A percentile compares a stretch with the other conserved stretches of the same genome.
Conservation (phyloP, 2,329 filamentous ascomycete species). For the Aspergillus nomiae region DNA sequence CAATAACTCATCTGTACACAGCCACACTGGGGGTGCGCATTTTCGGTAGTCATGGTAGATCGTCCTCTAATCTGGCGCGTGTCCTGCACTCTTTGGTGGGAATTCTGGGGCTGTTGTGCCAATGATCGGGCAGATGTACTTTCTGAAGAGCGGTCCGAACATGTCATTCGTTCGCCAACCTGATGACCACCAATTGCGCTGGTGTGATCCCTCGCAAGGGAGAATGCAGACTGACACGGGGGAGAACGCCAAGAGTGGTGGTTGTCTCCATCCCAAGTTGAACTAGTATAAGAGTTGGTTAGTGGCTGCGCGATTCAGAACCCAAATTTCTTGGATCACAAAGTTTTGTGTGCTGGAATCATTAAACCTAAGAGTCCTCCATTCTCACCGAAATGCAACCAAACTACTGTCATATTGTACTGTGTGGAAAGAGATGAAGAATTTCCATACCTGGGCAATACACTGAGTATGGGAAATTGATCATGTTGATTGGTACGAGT, state of each 20-base stretch:
- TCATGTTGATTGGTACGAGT: not conserved
- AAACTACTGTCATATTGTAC: not conserved
- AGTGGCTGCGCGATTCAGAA: slow-evolving; percentile 1
- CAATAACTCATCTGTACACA: not conserved
- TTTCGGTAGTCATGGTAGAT: not conserved
- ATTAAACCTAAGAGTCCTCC: not conserved
- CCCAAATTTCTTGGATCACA: not conserved
- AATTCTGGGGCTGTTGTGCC: not conserved
- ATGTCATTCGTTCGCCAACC: not conserved
- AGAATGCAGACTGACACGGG: not conserved
- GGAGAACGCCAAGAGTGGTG: not conserved
- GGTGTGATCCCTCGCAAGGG: not conserved
- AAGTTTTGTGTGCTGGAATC: not conserved
- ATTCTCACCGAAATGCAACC: not conserved
- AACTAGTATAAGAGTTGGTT: not conserved
- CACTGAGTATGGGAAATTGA: not conserved
- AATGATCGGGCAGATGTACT: not conserved
- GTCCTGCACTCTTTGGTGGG: not conserved
- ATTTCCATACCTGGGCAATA: too few species aligned
- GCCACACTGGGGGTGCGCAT: slow-evolving; percentile 1
- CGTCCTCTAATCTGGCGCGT: not conserved
- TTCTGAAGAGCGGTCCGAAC: not conserved
- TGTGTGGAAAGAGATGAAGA: too few species aligned
- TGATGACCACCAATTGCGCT: not conserved
- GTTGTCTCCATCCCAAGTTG: not conserved